Percentiles rank a stretch among this genome's conserved stretches.
phyloP scores from a whole-genome alignment of 2,329 filamentous ascomycete species.

The Paecilomyces niveus region DNA sequence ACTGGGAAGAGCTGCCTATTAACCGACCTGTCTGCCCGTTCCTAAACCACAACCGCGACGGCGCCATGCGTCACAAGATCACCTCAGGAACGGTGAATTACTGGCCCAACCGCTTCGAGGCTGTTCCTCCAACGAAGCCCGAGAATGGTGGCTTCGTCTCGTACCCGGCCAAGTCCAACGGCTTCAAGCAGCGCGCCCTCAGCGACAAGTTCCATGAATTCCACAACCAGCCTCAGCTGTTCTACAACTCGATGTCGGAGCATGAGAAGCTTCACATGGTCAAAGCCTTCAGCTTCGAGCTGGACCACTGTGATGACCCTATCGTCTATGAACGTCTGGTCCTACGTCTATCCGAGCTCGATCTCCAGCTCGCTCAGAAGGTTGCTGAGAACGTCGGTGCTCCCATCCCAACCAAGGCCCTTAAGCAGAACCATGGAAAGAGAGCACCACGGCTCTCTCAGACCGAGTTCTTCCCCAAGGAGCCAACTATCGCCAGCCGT shows the following conservation, averaged over 20 bases:
- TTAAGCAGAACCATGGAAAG: slow-evolving; percentile 57
- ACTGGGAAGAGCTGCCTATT: slow-evolving; percentile 64
- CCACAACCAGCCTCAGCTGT: slow-evolving; percentile 69
- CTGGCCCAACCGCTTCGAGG: slow-evolving; percentile 66
- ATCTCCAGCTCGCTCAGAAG: slow-evolving; percentile 59
- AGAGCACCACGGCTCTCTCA: slow-evolving; percentile 61
- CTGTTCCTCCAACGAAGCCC: slow-evolving; percentile 54
- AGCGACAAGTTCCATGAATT: slow-evolving; percentile 74
- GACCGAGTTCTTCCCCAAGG: slow-evolving; percentile 60
- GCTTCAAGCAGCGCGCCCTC: slow-evolving; percentile 60
- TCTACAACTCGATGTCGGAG: slow-evolving; percentile 68
- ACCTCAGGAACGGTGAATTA: slow-evolving; percentile 68
- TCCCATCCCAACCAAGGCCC: slow-evolving; percentile 48
- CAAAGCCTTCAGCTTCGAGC: slow-evolving; percentile 59
- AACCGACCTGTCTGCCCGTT: slow-evolving; percentile 64
- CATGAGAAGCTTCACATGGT: slow-evolving; percentile 60
- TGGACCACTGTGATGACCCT: slow-evolving; percentile 76
- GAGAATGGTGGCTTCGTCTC: slow-evolving; percentile 64
- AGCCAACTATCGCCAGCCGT: slow-evolving; percentile 62
- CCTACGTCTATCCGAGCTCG: slow-evolving; percentile 63
- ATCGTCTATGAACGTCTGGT: slow-evolving; percentile 67
- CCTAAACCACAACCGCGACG: slow-evolving; percentile 69
- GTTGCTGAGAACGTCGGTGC: slow-evolving; percentile 64
- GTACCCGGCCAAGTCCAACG: slow-evolving; percentile 57
- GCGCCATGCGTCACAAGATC: slow-evolving; percentile 65